Conservation (phyloP, 257 asterid genomes). For the Phtheirospermum japonicum region DNA sequence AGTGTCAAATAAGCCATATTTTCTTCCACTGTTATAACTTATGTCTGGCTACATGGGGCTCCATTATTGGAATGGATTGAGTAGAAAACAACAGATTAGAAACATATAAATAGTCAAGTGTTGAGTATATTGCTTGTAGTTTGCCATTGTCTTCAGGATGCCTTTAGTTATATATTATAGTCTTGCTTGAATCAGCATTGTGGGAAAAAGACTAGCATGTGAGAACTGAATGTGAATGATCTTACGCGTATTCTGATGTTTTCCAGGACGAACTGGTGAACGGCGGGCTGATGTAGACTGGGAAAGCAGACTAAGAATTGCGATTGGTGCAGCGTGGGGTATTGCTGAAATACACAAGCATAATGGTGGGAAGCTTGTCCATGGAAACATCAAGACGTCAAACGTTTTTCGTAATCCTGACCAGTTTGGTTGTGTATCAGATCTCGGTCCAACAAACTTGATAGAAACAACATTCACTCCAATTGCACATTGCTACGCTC, state of each 20-base stretch:
- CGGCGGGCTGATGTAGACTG: slow-evolving; percentile 14
- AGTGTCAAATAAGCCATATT: too few relatives aligned
- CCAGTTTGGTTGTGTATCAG: slow-evolving; percentile 28
- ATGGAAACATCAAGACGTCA: slow-evolving; percentile 36
- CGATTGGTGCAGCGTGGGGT: slow-evolving; percentile 36
- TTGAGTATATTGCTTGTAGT: too few relatives aligned
- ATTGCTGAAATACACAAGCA: slow-evolving; percentile 27
- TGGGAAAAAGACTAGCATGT: too few relatives aligned
- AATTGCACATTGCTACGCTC: slow-evolving; percentile 24
- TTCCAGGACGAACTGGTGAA: slow-evolving; percentile 24
- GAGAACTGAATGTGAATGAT: not conserved
- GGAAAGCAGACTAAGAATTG: slow-evolving; percentile 28
- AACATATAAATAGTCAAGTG: too few relatives aligned
- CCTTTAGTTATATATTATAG: too few relatives aligned
- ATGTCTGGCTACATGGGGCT: too few relatives aligned
- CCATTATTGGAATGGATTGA: too few relatives aligned
- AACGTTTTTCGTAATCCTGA: slow-evolving; percentile 27
- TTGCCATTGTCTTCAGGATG: too few relatives aligned
- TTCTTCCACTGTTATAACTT: too few relatives aligned
- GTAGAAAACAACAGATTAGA: too few relatives aligned
- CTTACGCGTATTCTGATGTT: slow-evolving; percentile 16
- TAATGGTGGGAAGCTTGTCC: slow-evolving; percentile 26
- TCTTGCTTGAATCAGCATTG: too few relatives aligned
- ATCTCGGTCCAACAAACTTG: slow-evolving; percentile 25
- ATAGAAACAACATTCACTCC: slow-evolving; percentile 13